Evolutionary conservation across 805 yeast species (phyloP), one percentile per base, ranked within the genome.

Genomic region (Pichia heedii): DNA sequence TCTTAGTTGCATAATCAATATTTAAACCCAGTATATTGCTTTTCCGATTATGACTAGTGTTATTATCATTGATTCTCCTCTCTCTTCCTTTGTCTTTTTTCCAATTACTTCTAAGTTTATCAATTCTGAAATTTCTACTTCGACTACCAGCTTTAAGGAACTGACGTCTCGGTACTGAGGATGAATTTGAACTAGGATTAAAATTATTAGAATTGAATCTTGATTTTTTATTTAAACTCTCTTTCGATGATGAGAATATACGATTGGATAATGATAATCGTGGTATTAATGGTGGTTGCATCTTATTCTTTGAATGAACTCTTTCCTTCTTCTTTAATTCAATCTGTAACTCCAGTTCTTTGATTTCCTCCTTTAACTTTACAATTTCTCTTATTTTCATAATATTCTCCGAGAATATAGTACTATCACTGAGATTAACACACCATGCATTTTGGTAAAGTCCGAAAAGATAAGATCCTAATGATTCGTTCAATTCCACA

Each of bases 361-460:
- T 33, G 42, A 8, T 54, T 49, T 33, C 47, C 1, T 24, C 13
- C 21, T 50, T 42, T 32, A 58, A 37, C 5, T 47, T 29, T 6
- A 44, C 41, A 15, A 58, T 50, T 30, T 56, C 50, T 3, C 43
- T 47, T 9, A 54, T 36, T 36, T 54, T 51, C 9, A 50, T 45
- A 34, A 46, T 42, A 32, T 54, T 51, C 22, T 33, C 42, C 57
- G 56, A 48, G 8, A 29, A 29, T 29, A 54, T 52, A 29, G 63
- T 59, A 3, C 58, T 48, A 39, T 60, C 57, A 19, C 67, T 63
- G 53, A 84, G 84, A 54, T 84, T 88, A 22, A 83, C 83, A 62
- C 95, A 84, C 81, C 93, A 87, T 48, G 94, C 89, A 54, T 88
- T 86, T 61, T 86, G 78, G 56, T 82, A 77, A 40, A 87, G 62